phyloP scores from a whole-genome alignment of 129 eudicot genomes.

The Lactuca sativa region DNA sequence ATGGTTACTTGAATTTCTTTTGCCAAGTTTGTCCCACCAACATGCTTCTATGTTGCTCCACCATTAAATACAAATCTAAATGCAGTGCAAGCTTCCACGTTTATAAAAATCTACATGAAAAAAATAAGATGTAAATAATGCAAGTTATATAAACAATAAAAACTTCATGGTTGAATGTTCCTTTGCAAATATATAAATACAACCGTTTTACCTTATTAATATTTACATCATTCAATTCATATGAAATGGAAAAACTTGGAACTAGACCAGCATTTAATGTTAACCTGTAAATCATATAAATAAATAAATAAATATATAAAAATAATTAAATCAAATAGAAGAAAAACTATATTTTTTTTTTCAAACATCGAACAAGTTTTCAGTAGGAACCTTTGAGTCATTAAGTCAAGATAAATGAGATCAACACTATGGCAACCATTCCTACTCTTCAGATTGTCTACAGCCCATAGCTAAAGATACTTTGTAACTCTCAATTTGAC shows the following conservation, averaged over 20 bases:
- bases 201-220: constrained; percentile 48
- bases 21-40: too few species aligned
- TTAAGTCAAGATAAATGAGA: constrained; percentile 52
- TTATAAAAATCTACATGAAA: constrained; percentile 46
- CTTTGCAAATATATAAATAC: not conserved
- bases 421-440: constrained; percentile 41
- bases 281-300: constrained; percentile 47
- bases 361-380: not conserved
- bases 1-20: too few species aligned
- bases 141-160: too few species aligned
- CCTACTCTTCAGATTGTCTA: constrained; percentile 37
- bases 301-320: too few species aligned
- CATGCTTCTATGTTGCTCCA: constrained; percentile 36
- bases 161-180: not conserved
- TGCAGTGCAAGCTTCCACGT: constrained; percentile 65
- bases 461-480: constrained; percentile 64
- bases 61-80: constrained; percentile 53
- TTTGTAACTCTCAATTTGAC: too few species aligned
- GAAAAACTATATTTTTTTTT: too few species aligned
- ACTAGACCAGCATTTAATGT: constrained; percentile 33
- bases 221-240: constrained; percentile 38
- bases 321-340: too few species aligned
- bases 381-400: constrained; percentile 53
- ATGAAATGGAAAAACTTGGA: constrained; percentile 39
- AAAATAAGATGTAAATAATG: too few species aligned